These are phyloP conservation scores for Dittrichia graveolens DNA, from an alignment of 129 eudicot genomes.

Conservation along the genomic window DNA sequence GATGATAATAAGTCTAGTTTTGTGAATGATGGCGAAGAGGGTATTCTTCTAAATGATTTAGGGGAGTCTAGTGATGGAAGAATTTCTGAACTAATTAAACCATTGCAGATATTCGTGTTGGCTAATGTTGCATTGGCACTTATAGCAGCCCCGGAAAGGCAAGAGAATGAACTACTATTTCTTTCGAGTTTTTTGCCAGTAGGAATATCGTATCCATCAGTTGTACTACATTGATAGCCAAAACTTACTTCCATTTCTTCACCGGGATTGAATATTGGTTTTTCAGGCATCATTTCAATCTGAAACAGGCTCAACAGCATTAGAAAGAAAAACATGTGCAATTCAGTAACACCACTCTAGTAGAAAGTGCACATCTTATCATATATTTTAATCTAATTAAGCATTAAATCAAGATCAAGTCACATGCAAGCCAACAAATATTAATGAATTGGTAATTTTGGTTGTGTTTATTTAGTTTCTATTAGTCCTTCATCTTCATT, in stretches of 20 bases:
- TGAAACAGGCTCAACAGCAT: slow-evolving; percentile 29
- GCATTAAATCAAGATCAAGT: no score
- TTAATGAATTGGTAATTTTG: background rate
- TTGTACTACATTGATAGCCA: slow-evolving; percentile 69
- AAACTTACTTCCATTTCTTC: slow-evolving; percentile 86
- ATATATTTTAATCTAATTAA: no score
- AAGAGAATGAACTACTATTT: slow-evolving; percentile 74
- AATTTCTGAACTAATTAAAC: slow-evolving; percentile 81
- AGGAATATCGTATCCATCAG: slow-evolving; percentile 55
- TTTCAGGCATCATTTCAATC: slow-evolving; percentile 52
- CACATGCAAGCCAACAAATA: background rate
- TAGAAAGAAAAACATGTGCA: slow-evolving; percentile 5
- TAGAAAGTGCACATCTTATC: background rate
- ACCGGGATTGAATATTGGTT: slow-evolving; percentile 51
- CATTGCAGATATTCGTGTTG: slow-evolving; percentile 91
- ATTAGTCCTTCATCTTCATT: background rate
- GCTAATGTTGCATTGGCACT: slow-evolving; percentile 95
- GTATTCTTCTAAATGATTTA: slow-evolving; percentile 76
- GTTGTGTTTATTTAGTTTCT: background rate
- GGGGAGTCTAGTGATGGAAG: slow-evolving; percentile 93
- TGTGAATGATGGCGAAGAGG: slow-evolving; percentile 84
- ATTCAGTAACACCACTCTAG: slow-evolving; percentile 16
- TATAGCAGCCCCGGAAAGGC: slow-evolving; percentile 93
- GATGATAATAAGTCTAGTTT: slow-evolving; percentile 77
- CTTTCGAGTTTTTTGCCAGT: slow-evolving; percentile 48